Percentiles rank a stretch among this genome's conserved stretches.
Evolutionary conservation across 441 rosid genomes (phyloP).

Genomic region (Daphne laureola): DNA sequence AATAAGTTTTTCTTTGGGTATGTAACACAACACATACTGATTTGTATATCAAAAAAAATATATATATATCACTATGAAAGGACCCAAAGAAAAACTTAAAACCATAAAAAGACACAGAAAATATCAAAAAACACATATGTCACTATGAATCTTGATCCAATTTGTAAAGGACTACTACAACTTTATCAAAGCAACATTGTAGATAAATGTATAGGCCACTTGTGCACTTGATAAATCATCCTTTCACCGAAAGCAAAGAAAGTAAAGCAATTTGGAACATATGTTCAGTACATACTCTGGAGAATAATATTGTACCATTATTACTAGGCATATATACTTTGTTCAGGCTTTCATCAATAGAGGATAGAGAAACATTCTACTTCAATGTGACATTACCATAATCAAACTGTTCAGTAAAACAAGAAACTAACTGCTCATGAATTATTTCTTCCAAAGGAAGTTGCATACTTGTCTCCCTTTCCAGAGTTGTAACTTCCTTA

Average conservation of each 20-base stretch:
- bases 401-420: conserved; percentile 52
- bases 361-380: too few relatives aligned
- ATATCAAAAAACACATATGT: too few relatives aligned
- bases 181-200: not conserved
- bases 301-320: conserved; percentile 15
- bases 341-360: too few relatives aligned
- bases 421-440: conserved; percentile 73
- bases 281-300: conserved; percentile 3
- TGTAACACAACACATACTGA: too few relatives aligned
- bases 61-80: too few relatives aligned
- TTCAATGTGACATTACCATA: conserved; percentile 25
- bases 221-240: not conserved
- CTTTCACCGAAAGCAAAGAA: not conserved
- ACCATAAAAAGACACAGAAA: too few relatives aligned
- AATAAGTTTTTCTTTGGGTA: too few relatives aligned
- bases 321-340: too few relatives aligned
- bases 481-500: conserved; percentile 80
- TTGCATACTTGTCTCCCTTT: conserved; percentile 48
- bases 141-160: too few relatives aligned
- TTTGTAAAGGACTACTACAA: not conserved
- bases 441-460: conserved; percentile 72
- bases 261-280: not conserved
- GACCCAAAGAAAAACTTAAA: too few relatives aligned
- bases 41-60: too few relatives aligned
- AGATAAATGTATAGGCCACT: not conserved